Evolutionary conservation across 345 rosid species (phyloP), one percentile per base, ranked within the genome.

Genomic region (Salix caprea): DNA sequence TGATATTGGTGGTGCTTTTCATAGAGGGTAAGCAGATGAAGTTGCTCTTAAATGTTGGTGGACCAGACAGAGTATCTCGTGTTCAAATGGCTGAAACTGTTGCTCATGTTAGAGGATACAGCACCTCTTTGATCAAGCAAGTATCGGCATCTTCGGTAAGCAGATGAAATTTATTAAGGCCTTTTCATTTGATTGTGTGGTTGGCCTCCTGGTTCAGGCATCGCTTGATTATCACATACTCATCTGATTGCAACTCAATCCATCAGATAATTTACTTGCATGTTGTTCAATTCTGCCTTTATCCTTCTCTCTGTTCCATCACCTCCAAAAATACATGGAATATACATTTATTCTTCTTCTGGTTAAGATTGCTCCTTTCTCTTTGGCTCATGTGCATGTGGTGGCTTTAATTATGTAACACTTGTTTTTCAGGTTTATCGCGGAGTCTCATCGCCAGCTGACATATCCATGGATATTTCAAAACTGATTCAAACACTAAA

Each of bases 71-170:
- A 76, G 86, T 91, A 14, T 95, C 97, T 60, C 95, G 96, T 67
- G 91, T 88, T 87, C 88, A 93, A 79, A 95, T 95, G 97, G 99
- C 99, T 0, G 88, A 95, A 84, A 79, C 81, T 23, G 94, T 93
- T 76, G 96, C 96, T 23, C 77, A 84, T 70, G 71, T 90, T 72
- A 84, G 89, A 84, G 97, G 97, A 80, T 75, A 91, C 69, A 74
- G 74, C 78, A 28, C 80, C 26, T 86, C 94, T 40, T 87, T 88
- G 80, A 90, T 92, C 82, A 90, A 85, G 73, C 81, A 85, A 58
- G 90, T 90, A 28, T 87, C 97, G 77, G 93, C 97, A 70, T 87
- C 94, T 79, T 86, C 94, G 28, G 97, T 92, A 40, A 40, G 44
- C 44, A 40, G 44, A 80, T 64, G 87, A 84, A 42, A 6, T 10